Percentiles rank a stretch among this genome's conserved stretches.
Conservation (phyloP, 768 basidiomycete genomes). For the Gyrodon lividus region DNA sequence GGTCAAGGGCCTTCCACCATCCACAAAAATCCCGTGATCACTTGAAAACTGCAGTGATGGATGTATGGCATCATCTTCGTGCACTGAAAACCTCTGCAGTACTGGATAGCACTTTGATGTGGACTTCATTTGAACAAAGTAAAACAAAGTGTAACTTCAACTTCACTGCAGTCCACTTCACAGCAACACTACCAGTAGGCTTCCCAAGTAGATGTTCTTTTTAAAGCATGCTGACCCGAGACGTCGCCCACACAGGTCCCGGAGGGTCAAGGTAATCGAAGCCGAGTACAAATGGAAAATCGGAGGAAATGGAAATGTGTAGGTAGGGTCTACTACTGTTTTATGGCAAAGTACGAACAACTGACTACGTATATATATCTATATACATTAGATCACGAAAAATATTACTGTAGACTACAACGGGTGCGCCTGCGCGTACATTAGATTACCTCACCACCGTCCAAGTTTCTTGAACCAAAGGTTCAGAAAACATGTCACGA, state of each 20-base stretch:
- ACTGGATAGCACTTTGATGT: no score
- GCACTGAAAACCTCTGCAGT: no score
- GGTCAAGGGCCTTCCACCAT: no score
- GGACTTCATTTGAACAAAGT: no score
- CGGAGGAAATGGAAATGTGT: constrained; percentile 36
- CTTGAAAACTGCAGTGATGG: no score
- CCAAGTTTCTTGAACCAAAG: constrained; percentile 47
- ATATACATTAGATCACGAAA: background rate
- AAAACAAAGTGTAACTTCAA: no score
- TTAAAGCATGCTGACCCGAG: background rate
- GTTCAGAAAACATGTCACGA: constrained; percentile 54
- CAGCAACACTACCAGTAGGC: no score
- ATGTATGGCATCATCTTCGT: no score
- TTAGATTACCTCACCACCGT: constrained; percentile 38
- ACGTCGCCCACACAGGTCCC: constrained; percentile 37
- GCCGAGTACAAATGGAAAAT: constrained; percentile 60
- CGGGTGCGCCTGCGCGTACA: background rate
- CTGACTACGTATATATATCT: background rate
- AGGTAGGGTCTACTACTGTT: background rate
- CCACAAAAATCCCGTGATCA: no score
- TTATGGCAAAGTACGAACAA: constrained; percentile 6
- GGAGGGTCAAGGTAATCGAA: constrained; percentile 50
- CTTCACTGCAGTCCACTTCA: no score
- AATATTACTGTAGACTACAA: background rate
- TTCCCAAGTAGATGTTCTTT: background rate